A percentile compares a stretch with the other conserved stretches of the same genome.
These are phyloP conservation scores for Trichophyton equinum DNA, from an alignment of 2,329 filamentous ascomycete genomes.

Conservation along the genomic window DNA sequence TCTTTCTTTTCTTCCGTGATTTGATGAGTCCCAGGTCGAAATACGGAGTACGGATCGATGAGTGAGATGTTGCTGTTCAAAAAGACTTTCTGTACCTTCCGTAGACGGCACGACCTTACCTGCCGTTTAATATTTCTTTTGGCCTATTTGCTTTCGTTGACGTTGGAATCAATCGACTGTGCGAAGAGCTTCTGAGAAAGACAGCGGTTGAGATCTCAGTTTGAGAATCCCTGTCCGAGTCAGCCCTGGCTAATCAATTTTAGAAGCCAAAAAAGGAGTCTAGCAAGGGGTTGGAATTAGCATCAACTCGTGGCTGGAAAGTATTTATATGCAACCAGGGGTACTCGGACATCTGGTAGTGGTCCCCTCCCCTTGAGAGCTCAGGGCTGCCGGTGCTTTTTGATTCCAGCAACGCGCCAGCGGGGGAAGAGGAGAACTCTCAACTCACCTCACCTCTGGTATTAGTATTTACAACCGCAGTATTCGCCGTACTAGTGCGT, in stretches of 20 bases:
- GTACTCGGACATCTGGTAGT: neutral
- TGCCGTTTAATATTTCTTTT: neutral
- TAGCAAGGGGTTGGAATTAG: neutral
- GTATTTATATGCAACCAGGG: constrained; percentile 5
- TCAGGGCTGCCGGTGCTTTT: neutral
- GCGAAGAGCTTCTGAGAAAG: neutral
- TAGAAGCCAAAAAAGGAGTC: constrained; percentile 4
- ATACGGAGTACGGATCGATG: neutral
- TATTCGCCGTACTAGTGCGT: neutral
- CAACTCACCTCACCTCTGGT: neutral
- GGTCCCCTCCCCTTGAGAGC: neutral
- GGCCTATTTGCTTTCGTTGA: neutral
- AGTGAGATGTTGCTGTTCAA: neutral
- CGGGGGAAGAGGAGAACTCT: neutral
- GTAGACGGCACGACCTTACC: neutral
- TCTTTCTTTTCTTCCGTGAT: neutral
- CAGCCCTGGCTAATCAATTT: constrained; percentile 3
- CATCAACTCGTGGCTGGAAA: constrained; percentile 2
- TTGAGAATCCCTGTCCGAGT: neutral
- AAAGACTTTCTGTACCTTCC: neutral
- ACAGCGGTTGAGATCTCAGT: neutral
- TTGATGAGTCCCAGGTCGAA: neutral
- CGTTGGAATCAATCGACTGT: neutral
- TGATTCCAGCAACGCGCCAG: neutral
- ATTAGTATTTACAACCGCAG: neutral